phyloP scores from a whole-genome alignment of 2,329 filamentous ascomycete genomes.

The Thelonectria discophora region DNA sequence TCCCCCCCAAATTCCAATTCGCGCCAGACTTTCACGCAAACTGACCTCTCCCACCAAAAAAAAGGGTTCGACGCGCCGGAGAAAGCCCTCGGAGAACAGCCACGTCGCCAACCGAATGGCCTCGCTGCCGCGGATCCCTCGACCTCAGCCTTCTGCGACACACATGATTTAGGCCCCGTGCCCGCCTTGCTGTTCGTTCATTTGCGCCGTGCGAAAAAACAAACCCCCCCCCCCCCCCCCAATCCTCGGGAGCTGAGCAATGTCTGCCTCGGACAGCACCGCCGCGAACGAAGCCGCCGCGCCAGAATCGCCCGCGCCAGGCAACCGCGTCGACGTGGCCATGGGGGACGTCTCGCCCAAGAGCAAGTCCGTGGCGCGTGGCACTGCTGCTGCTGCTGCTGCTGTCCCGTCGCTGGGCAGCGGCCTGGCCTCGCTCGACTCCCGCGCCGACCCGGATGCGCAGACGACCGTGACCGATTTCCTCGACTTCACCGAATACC shows the following conservation, averaged over 20 bases:
- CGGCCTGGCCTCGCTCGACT: conserved; percentile 50
- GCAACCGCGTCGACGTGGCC: conserved; percentile 33
- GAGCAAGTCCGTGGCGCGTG: conserved; percentile 38
- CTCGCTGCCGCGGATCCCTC: conserved; percentile 17
- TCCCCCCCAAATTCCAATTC: not conserved
- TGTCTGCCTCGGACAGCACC: conserved; percentile 13
- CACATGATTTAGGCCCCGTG: conserved; percentile 10
- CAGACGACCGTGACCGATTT: conserved; percentile 76
- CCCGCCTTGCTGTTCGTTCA: not conserved
- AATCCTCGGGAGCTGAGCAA: conserved; percentile 8
- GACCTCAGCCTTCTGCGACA: conserved; percentile 12
- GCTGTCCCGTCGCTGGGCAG: conserved; percentile 44
- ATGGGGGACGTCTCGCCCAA: conserved; percentile 44
- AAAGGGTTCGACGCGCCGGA: conserved; percentile 12
- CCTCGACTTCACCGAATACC: conserved; percentile 75
- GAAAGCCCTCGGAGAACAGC: not conserved
- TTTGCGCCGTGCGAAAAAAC: conserved; percentile 16
- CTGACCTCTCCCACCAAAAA: not conserved
- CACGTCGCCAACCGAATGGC: conserved; percentile 30
- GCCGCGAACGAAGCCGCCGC: conserved; percentile 41
- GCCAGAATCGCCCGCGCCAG: conserved; percentile 19
- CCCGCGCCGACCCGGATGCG: conserved; percentile 70
- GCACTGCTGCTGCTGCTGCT: no score
- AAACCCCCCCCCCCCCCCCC: no score
- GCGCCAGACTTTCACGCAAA: conserved; percentile 28